Evolutionary conservation across 257 asterid genomes (phyloP).

Genomic region (Primulina tabacum): DNA sequence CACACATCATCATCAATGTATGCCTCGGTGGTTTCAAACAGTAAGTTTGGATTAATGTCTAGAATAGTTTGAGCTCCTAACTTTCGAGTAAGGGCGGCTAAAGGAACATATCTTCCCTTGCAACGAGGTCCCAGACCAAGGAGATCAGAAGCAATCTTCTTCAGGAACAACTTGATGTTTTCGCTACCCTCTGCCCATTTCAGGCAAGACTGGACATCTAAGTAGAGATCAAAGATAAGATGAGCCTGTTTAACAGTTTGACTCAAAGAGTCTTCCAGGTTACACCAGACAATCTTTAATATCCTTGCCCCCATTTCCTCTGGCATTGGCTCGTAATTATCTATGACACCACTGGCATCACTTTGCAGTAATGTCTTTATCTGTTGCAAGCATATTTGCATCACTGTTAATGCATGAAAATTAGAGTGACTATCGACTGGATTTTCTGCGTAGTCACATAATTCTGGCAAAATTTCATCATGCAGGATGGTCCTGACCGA

Average conservation of each 20-base stretch:
- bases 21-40: conserved; percentile 66
- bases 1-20: conserved; percentile 90
- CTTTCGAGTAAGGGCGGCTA: conserved; percentile 83
- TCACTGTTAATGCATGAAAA: conserved; percentile 85
- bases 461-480: conserved; percentile 87
- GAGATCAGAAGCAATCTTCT: conserved; percentile 73
- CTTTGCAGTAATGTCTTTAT: conserved; percentile 65
- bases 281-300: conserved; percentile 81
- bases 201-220: conserved; percentile 73
- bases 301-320: conserved; percentile 73
- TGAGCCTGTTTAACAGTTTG: conserved; percentile 97
- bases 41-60: conserved; percentile 63
- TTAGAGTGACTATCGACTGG: conserved; percentile 86
- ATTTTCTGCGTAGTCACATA: conserved; percentile 74
- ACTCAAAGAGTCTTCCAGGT: conserved; percentile 94
- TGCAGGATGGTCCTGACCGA: conserved; percentile 61
- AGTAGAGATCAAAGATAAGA: conserved; percentile 83
- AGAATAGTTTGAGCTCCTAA: conserved; percentile 74
- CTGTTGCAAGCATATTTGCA: conserved; percentile 98
- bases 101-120: conserved; percentile 89
- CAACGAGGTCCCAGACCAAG: conserved; percentile 86
- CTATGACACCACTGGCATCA: conserved; percentile 27
- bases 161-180: conserved; percentile 54
- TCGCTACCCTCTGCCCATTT: conserved; percentile 60
- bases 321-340: conserved; percentile 53